A percentile compares a stretch with the other conserved stretches of the same genome.
These are phyloP conservation scores for Chenopodium formosanum DNA, from an alignment of 148 eudicot genomes.

Conservation along the genomic window DNA sequence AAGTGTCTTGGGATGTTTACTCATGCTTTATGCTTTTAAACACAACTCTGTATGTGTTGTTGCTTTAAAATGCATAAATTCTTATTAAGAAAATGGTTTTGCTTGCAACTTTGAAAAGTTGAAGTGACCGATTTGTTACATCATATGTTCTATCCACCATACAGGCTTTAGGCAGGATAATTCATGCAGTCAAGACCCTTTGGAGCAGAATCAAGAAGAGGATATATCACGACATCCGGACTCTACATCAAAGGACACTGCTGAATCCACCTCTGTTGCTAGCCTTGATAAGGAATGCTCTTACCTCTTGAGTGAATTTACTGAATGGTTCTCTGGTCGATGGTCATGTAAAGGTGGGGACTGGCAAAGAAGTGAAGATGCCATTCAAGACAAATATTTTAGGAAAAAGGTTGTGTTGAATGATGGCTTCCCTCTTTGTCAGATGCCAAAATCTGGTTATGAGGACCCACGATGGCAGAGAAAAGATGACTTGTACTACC, in stretches of 20 bases:
- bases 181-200: conserved; percentile 37
- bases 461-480: conserved; percentile 82
- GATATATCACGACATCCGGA: conserved; percentile 31
- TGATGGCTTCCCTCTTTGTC: conserved; percentile 90
- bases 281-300: conserved; percentile 53
- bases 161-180: conserved; percentile 49
- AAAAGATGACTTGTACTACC: conserved; percentile 74
- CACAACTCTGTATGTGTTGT: not conserved
- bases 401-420: conserved; percentile 75
- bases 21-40: not conserved
- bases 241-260: conserved; percentile 36
- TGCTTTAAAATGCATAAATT: not conserved
- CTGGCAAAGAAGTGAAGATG: conserved; percentile 86
- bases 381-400: conserved; percentile 50
- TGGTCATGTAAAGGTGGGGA: conserved; percentile 96
- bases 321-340: conserved; percentile 58
- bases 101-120: not conserved
- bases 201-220: conserved; percentile 43
- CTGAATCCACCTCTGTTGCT: conserved; percentile 47
- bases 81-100: not conserved
- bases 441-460: conserved; percentile 71
- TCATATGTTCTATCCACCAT: conserved; percentile 16
- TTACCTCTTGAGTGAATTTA: conserved; percentile 38
- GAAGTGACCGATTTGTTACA: not conserved
- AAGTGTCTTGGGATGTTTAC: not conserved